Evolutionary conservation across 495 filamentous ascomycete genomes (phyloP).

Genomic region (Lepidopterella palustris): DNA sequence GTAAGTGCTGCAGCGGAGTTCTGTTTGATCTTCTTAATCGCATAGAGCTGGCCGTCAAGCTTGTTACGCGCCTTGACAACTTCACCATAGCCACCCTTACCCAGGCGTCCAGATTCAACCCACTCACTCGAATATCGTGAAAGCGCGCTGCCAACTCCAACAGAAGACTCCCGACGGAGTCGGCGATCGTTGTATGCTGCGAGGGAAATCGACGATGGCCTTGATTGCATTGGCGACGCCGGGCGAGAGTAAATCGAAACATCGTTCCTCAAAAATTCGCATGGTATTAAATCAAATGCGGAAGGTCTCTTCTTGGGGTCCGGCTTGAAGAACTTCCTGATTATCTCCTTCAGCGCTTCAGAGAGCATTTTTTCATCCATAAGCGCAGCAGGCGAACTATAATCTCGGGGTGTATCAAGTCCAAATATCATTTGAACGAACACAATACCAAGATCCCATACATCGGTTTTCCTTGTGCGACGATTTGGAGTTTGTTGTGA

Average conservation of each 20-base stretch:
- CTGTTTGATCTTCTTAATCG: constrained; percentile 91
- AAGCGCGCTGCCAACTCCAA: constrained; percentile 29
- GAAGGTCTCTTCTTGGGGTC: constrained; percentile 79
- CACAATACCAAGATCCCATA: constrained; percentile 89
- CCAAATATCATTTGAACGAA: constrained; percentile 95
- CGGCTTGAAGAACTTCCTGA: constrained; percentile 72
- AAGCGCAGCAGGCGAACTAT: constrained; percentile 68
- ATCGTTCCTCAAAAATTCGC: constrained; percentile 73
- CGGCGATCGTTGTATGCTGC: constrained; percentile 2
- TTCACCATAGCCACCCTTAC: constrained; percentile 92
- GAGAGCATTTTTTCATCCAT: constrained; percentile 60
- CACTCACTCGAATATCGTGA: constrained; percentile 85
- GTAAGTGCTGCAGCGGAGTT: constrained; percentile 71
- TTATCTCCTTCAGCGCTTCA: constrained; percentile 66
- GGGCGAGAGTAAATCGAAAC: constrained; percentile 43
- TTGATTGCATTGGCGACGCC: constrained; percentile 16
- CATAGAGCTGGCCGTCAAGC: constrained; percentile 86
- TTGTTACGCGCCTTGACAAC: constrained; percentile 96
- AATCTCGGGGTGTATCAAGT: constrained; percentile 62
- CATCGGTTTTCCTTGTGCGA: constrained; percentile 74
- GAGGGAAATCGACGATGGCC: constrained; percentile 22
- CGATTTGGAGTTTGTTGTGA: constrained; percentile 45
- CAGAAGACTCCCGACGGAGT: constrained; percentile 20
- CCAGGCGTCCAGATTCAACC: constrained; percentile 77
- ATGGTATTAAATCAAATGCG: constrained; percentile 83